Evolutionary conservation across 1,139 yeast genomes (phyloP), one percentile per base, ranked within the genome.

Genomic region (Pichia sp.): DNA sequence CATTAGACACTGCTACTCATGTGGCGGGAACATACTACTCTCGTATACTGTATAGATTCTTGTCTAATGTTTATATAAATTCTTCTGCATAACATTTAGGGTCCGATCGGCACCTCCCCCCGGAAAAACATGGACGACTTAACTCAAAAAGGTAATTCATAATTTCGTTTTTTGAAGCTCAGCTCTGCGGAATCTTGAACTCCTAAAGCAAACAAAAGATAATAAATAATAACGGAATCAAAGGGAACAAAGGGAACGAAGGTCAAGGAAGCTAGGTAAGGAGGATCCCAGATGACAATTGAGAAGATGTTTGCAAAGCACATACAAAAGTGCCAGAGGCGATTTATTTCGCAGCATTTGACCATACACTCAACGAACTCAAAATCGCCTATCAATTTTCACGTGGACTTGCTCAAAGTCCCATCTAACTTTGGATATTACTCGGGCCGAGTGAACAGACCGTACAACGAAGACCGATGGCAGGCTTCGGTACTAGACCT

Each of bases 341-440:
- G 62, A 16, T 47, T 16, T 10, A 43, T 62, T 11, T 59, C 66
- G 19, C 66, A 60, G 43, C 60, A 57, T 55, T 44, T 64, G 29
- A 50, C 58, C 1, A 59, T 62, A 13, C 57, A 57, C 29, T 34
- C 61, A 13, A 56, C 52, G 34, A 58, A 55, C 15, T 26, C 54
- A 2, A 52, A 53, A 45, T 54, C 59, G 13, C 54, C 57, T 4
- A 55, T 65, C 1, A 55, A 55, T 19, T 63, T 66, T 48, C 63
- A 62, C 41, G 70, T 69, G 1, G 56, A 67, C 41, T 70, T 89
- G 57, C 70, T 80, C 40, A 84, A 82, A 62, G 84, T 86, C 11
- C 95, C 95, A 5, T 77, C 84, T 1, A 88, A 85, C 66, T 76
- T 90, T 43, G 99, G 99, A 7, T 95, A 92, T 70, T 79, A 75